phyloP scores from a whole-genome alignment of 2,329 filamentous ascomycete species.

The Calonectria hongkongensis region DNA sequence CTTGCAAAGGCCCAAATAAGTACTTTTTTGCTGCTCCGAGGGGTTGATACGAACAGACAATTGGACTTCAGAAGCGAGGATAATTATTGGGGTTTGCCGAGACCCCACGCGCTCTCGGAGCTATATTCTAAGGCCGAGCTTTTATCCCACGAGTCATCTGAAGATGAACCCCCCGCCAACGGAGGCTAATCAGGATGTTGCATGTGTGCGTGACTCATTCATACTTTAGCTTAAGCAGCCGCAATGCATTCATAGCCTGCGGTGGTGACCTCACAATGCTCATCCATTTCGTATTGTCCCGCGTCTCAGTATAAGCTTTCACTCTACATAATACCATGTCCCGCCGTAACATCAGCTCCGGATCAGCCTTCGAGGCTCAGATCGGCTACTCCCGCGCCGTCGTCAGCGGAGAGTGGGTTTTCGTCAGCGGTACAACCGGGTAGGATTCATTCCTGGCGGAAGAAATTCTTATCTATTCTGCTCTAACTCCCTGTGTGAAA shows the following conservation, averaged over 20 bases:
- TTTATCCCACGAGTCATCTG: conserved; percentile 19
- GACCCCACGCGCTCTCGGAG: background rate
- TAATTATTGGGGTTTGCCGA: too few relatives aligned
- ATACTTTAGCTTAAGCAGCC: background rate
- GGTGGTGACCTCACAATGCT: background rate
- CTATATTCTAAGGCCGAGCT: background rate
- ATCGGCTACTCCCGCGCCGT: conserved; percentile 75
- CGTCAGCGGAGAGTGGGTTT: conserved; percentile 69
- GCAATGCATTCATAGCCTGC: background rate
- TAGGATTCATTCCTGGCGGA: conserved; percentile 46
- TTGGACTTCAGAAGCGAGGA: background rate
- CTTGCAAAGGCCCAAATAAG: too few relatives aligned
- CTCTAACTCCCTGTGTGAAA: conserved; percentile 49
- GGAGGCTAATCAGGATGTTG: conserved; percentile 3
- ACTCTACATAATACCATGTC: conserved; percentile 44
- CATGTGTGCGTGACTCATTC: conserved; percentile 32
- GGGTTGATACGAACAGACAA: background rate
- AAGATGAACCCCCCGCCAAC: background rate
- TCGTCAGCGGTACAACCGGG: conserved; percentile 75
- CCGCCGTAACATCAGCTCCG: conserved; percentile 67
- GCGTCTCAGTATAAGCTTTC: background rate
- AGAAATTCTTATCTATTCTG: background rate
- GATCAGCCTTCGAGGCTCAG: conserved; percentile 70
- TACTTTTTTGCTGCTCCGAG: too few relatives aligned
- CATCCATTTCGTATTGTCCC: background rate